Base-by-base conservation (phyloP, 1,284 basidiomycete genomes). In the Cerrena zonata region DNA sequence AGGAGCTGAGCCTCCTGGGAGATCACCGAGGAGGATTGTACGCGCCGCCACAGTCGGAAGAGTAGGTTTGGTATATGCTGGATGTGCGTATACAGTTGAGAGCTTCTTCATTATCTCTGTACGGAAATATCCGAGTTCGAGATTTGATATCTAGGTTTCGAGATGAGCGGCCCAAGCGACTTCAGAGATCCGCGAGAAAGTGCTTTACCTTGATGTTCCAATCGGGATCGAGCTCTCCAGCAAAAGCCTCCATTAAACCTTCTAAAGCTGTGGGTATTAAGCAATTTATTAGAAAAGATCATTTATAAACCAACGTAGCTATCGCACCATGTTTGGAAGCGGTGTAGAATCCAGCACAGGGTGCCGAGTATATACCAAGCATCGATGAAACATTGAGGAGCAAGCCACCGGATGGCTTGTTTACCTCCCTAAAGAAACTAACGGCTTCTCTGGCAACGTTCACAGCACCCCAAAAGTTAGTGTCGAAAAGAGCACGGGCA, bases 201-300 rank as follows among this genome's bases (percentile, higher is more conserved):
- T 27, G 10, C 40, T 50, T 43, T 24, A 68, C 70, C 55, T 69
- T 69, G 58, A 73, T 73, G 53, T 72, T 72, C 73, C 72, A 74
- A 1, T 56, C 61, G 0, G 71, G 70, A 49, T 67, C 58, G 15
- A 74, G 45, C 52, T 73, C 71, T 24, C 55, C 49, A 2, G 52
- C 55, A 2, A 74, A 53, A 0, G 64, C 45, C 18, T 71, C 64
- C 5, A 63, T 66, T 15, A 71, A 42, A 2, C 60, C 69, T 46
- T 71, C 67, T 2, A 69, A 21, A 1, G 66, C 67, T 61, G 38
- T 37, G 25, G 21, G 25, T 11, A 21, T 7, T 43, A n/a, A 38
- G 23, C 19, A 26, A 12, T 51, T 18, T 24, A 7, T 19, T 34
- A 34, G 18, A 10, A 7, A 7, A 22, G 10, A n/a, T 18, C 7